Percentiles rank a stretch among this genome's conserved stretches.
Conservation (phyloP, 1,284 basidiomycete genomes). For the Athelia sp. region DNA sequence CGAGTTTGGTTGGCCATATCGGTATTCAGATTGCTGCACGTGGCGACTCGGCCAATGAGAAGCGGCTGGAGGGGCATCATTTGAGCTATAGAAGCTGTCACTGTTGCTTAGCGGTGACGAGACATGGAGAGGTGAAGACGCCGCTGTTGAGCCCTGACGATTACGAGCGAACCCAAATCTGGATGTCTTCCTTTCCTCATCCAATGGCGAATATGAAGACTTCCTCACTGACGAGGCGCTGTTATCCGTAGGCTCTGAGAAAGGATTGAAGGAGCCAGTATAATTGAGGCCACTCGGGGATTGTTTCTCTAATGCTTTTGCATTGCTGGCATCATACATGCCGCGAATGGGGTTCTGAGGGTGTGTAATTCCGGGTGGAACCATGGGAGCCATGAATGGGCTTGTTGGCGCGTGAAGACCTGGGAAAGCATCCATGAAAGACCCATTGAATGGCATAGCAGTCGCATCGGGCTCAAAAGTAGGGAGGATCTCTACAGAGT, state of each 20-base stretch:
- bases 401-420: conserved; percentile 37
- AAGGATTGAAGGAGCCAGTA: conserved; percentile 75
- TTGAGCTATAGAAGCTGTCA: conserved; percentile 38
- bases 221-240: conserved; percentile 14
- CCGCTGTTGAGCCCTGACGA: conserved; percentile 50
- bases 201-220: conserved; percentile 34
- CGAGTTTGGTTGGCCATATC: conserved; percentile 20
- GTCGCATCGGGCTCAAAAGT: conserved; percentile 50
- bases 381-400: conserved; percentile 36
- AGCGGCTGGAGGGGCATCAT: conserved; percentile 29
- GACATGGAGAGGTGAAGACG: conserved; percentile 56
- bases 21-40: conserved; percentile 35
- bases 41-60: conserved; percentile 42
- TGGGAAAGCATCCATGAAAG: conserved; percentile 65
- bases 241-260: conserved; percentile 55
- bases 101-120: conserved; percentile 46
- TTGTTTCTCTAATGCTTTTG: conserved; percentile 40
- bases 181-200: conserved; percentile 71
- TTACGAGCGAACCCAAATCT: conserved; percentile 82
- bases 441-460: conserved; percentile 47
- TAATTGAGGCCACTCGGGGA: conserved; percentile 48
- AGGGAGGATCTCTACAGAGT: conserved; percentile 36
- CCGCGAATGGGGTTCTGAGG: conserved; percentile 40
- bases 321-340: conserved; percentile 46
- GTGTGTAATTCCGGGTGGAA: conserved; percentile 52